phyloP scores from a whole-genome alignment of 768 basidiomycete genomes.

The Calvatia gigantea region DNA sequence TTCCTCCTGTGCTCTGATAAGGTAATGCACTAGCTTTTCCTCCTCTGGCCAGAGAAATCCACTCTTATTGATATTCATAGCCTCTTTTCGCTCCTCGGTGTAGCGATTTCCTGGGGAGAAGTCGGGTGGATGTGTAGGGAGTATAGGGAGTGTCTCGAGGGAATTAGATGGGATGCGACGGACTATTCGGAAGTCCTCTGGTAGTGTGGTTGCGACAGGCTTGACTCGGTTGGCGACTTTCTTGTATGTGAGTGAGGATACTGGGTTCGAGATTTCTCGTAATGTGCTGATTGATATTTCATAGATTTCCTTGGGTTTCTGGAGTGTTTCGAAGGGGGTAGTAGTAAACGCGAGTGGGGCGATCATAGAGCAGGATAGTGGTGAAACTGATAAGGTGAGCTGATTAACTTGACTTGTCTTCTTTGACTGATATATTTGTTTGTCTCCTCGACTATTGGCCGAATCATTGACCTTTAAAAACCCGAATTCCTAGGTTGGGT shows the following conservation, averaged over 20 bases:
- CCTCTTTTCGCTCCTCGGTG: conserved; percentile 24
- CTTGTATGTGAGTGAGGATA: conserved; percentile 24
- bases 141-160: conserved; percentile 20
- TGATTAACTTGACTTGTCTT: not conserved
- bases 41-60: conserved; percentile 34
- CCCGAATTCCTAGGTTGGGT: not conserved
- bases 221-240: conserved; percentile 26
- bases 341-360: not conserved
- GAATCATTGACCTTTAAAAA: conserved; percentile 15
- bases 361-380: not conserved
- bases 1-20: conserved; percentile 27
- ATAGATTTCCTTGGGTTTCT: not conserved
- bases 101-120: conserved; percentile 26
- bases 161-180: conserved; percentile 31
- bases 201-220: conserved; percentile 30
- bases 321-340: not conserved
- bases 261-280: not conserved
- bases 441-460: conserved; percentile 11
- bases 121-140: conserved; percentile 27
- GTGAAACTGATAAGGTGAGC: not conserved
- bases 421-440: too few species aligned
- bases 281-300: not conserved
- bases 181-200: conserved; percentile 28
- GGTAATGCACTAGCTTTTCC: conserved; percentile 26
- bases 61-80: conserved; percentile 21